Evolutionary conservation across 2,329 filamentous ascomycete genomes (phyloP), one percentile per base, ranked within the genome.

Genomic region (Aureobasidium vineae): DNA sequence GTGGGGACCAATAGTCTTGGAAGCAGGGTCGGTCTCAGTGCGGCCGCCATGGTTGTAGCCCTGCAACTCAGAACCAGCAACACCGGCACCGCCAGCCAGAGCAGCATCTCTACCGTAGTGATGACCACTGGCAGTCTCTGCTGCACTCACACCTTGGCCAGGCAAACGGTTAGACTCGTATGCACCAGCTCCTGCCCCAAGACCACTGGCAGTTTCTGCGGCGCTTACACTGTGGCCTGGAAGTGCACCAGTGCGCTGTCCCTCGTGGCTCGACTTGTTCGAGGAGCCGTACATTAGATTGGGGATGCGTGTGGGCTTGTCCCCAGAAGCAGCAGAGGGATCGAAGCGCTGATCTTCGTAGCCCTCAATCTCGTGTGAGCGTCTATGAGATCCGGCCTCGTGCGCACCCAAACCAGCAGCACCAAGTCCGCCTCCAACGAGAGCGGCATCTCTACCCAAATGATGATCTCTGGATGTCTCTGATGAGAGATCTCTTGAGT

Each of bases 81-180:
- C 71, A 7, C 73, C 76, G 41, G 71, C 72, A n/a, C 73, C 75
- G 33, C 71, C 74, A 16, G 69, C 74, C 2, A 75, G 26, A n/a
- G 72, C 73, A 31, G 73, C 73, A 65, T 77, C 72, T 26, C 72
- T 72, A 31, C 73, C 74, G 31, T 36, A 21, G 26, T 50, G 6
- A 6, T 45, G 41, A 26, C 45, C 45, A 5, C 45, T 49, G 45
- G 45, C 45, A 5, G 45, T 49, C 3, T 49, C 45, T 26, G 23
- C 21, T 26, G 45, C 45, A 13, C 26, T 49, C 8, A 49, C 45
- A 26, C 45, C 23, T 13, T 49, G 45, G 7, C 45, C 45, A 6
- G 45, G 23, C 45, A 49, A 5, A 6, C 28, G 28, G 28, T 5
- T 31, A 6, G 28, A 31, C 5, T 31, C 28, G 7, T 31, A 31